Evolutionary conservation across 164 flowering plant species (phyloP).

Genomic region (Nelumbo lutea): DNA sequence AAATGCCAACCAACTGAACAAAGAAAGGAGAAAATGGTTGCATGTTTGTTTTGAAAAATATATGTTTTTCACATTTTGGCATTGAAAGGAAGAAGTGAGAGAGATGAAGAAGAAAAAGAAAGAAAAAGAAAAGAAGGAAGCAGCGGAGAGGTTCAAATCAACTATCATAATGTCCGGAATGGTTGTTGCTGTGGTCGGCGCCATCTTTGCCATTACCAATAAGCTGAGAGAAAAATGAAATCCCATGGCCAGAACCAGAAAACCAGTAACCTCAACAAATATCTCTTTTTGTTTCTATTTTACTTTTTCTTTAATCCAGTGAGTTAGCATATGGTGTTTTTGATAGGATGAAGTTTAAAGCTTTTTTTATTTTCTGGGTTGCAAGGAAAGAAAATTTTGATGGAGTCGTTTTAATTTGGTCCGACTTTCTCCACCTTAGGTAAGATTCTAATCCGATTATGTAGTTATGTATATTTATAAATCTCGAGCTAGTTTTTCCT

Average conservation of each 20-base stretch:
- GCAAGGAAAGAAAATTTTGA: too few species aligned
- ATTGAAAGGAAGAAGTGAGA: slow-evolving; percentile 23
- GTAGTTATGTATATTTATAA: too few species aligned
- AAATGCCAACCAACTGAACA: background rate
- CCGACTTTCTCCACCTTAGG: too few species aligned
- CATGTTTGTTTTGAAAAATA: background rate
- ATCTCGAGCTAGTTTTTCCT: too few species aligned
- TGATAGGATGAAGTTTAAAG: too few species aligned
- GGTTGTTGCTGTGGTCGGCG: slow-evolving; percentile 51
- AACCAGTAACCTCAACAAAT: too few species aligned
- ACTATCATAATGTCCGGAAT: slow-evolving; percentile 43
- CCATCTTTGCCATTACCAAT: slow-evolving; percentile 45
- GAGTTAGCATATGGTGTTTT: too few species aligned
- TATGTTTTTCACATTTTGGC: background rate
- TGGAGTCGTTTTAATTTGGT: too few species aligned
- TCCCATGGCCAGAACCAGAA: background rate
- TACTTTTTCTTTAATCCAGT: too few species aligned
- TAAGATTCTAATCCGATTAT: too few species aligned
- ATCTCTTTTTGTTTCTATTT: too few species aligned
- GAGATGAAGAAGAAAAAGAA: slow-evolving; percentile 12
- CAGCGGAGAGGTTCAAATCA: slow-evolving; percentile 29
- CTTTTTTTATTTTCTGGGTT: too few species aligned
- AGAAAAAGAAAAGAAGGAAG: slow-evolving; percentile 21
- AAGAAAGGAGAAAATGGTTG: background rate
- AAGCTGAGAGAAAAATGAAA: slow-evolving; percentile 46